Conservation (phyloP, 208 protist species). For the Trypanosoma lewisi region DNA sequence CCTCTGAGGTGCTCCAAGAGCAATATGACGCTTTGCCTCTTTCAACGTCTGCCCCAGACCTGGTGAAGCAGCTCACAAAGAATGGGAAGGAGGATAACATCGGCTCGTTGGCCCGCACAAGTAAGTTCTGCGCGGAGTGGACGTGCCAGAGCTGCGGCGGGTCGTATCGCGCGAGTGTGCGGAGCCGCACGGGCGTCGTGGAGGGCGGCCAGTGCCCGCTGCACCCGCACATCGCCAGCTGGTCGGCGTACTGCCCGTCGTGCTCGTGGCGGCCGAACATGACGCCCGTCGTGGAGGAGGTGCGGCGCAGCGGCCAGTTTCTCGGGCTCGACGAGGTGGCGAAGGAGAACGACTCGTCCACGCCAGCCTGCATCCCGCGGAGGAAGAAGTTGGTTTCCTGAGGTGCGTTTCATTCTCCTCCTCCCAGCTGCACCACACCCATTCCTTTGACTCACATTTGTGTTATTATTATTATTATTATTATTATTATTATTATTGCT, state of each 20-base stretch:
- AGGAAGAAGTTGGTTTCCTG: constrained; percentile 51
- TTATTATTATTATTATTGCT: constrained; percentile 8
- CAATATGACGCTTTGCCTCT: constrained; percentile 37
- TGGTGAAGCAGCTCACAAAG: constrained; percentile 40
- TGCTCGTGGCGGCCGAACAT: constrained; percentile 74
- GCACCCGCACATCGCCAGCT: constrained; percentile 48
- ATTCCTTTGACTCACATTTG: too few species aligned
- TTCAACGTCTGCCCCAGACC: constrained; percentile 33
- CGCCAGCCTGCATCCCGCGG: constrained; percentile 36
- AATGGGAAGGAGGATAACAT: constrained; percentile 61
- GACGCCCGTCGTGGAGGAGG: constrained; percentile 33
- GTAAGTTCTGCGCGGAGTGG: constrained; percentile 79
- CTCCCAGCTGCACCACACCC: too few species aligned
- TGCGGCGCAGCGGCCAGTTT: constrained; percentile 45
- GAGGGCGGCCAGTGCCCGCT: constrained; percentile 59
- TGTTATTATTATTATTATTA: constrained; percentile 3
- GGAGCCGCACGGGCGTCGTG: constrained; percentile 70
- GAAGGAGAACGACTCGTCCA: constrained; percentile 5
- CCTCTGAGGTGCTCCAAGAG: constrained; percentile 73
- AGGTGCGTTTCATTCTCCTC: background rate
- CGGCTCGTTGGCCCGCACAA: constrained; percentile 45
- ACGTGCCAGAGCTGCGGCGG: constrained; percentile 57
- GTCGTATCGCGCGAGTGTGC: constrained; percentile 63
- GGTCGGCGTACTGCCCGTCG: constrained; percentile 56
- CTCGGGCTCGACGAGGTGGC: constrained; percentile 44